Evolutionary conservation across 2,329 filamentous ascomycete species (phyloP).

Genomic region (Nannizzia gypsea): DNA sequence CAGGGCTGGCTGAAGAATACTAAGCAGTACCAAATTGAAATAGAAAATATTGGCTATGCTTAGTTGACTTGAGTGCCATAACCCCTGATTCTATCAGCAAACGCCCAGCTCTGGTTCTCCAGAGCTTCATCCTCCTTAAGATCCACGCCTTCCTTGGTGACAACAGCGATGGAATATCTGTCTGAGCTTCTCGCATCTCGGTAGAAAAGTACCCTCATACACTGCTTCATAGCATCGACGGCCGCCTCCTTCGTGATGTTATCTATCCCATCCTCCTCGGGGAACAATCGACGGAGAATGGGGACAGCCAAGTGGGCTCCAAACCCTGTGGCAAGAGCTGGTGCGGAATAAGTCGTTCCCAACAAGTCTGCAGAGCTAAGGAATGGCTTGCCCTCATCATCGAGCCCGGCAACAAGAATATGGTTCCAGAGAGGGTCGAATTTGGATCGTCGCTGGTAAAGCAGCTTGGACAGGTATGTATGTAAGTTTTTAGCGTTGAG

Average conservation of each 20-base stretch:
- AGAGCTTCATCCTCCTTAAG: conserved; percentile 75
- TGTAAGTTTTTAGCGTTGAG: conserved; percentile 91
- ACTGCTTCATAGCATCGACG: conserved; percentile 70
- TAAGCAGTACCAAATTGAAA: background rate
- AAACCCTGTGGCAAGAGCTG: conserved; percentile 85
- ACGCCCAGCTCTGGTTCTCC: conserved; percentile 94
- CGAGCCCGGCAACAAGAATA: conserved; percentile 78
- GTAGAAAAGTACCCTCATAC: conserved; percentile 98
- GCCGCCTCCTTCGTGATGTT: conserved; percentile 66
- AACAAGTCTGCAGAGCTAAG: conserved; percentile 83
- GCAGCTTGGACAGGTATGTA: conserved; percentile 88
- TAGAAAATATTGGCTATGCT: background rate
- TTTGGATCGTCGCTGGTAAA: conserved; percentile 88
- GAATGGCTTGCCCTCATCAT: conserved; percentile 70
- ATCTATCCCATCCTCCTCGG: conserved; percentile 67
- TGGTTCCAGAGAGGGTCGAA: conserved; percentile 98
- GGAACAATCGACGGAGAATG: conserved; percentile 70
- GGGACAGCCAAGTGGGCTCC: conserved; percentile 88
- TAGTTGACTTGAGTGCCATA: conserved; percentile 72
- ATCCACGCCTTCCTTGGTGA: conserved; percentile 81
- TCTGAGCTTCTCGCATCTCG: conserved; percentile 88
- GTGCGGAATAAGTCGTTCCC: conserved; percentile 79
- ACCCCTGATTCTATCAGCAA: conserved; percentile 86
- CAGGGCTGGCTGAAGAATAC: background rate
- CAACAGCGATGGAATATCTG: conserved; percentile 77